Evolutionary conservation across 176 grass and related monocot species (phyloP).

Genomic region (Aechmea fasciata): DNA sequence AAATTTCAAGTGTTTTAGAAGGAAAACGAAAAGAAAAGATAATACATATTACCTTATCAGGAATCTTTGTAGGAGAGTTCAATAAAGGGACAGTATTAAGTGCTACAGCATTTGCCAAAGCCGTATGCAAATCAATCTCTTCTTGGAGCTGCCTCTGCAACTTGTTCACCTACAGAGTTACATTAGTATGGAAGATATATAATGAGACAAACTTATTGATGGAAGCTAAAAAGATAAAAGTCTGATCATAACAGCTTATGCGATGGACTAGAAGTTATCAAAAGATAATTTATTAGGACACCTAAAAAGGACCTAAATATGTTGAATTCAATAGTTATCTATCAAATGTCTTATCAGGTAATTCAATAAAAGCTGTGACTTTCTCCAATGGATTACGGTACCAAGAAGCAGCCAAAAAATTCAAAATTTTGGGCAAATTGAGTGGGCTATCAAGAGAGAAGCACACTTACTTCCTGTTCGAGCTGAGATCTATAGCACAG

Average conservation of each 20-base stretch:
- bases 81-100: constrained; percentile 29
- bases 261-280: too few species aligned
- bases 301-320: too few species aligned
- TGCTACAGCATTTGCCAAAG: constrained; percentile 55
- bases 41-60: constrained; percentile 32
- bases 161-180: constrained; percentile 49
- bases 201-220: not conserved
- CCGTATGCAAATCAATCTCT: constrained; percentile 71
- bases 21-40: constrained; percentile 2
- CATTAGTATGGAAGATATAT: constrained; percentile 1
- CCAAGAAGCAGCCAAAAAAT: not conserved
- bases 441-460: constrained; percentile 7
- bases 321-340: too few species aligned
- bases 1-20: not conserved
- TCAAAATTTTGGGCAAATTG: not conserved
- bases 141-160: constrained; percentile 79
- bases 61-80: constrained; percentile 62
- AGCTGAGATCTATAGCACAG: constrained; percentile 58
- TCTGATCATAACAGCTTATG: not conserved
- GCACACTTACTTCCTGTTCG: constrained; percentile 55
- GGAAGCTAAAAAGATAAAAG: not conserved
- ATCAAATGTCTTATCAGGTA: too few species aligned
- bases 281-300: too few species aligned
- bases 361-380: too few species aligned
- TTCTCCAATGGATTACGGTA: too few species aligned